Evolutionary conservation across 2,329 filamentous ascomycete genomes (phyloP).

Genomic region (Rhytidhysteron rufulum): DNA sequence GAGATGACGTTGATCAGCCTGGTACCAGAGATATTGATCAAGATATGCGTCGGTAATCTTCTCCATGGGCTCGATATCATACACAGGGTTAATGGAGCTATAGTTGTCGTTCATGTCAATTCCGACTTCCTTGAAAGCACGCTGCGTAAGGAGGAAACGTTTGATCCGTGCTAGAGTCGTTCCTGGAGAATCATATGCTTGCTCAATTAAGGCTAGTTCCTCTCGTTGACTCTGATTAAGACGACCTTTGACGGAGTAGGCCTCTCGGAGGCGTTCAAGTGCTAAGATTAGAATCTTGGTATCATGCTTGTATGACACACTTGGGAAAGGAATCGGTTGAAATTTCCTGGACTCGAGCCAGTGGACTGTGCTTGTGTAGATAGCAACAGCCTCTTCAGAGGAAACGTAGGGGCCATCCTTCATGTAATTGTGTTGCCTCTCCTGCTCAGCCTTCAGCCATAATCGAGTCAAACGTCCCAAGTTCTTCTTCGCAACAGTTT

Average conservation of each 20-base stretch:
- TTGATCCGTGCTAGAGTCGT: slow-evolving; percentile 96
- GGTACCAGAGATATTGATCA: slow-evolving; percentile 98
- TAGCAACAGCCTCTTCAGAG: slow-evolving; percentile 95
- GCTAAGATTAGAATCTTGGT: slow-evolving; percentile 98
- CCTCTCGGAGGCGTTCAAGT: slow-evolving; percentile 85
- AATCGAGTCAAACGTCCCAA: slow-evolving; percentile 88
- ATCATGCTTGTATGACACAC: slow-evolving; percentile 98
- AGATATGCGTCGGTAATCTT: slow-evolving; percentile 99
- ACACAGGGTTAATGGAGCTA: slow-evolving; percentile 97
- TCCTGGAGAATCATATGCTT: slow-evolving; percentile 95
- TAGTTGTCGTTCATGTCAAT: slow-evolving; percentile 99
- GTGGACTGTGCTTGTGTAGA: slow-evolving; percentile 97
- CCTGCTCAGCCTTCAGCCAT: slow-evolving; percentile 97
- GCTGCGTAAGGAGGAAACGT: slow-evolving; percentile 91
- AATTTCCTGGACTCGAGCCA: slow-evolving; percentile 99
- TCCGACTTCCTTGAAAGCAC: slow-evolving; percentile 98
- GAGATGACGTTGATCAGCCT: slow-evolving; percentile 92
- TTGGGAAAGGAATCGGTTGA: slow-evolving; percentile 96
- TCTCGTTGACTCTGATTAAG: slow-evolving; percentile 97
- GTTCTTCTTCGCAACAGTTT: slow-evolving; percentile 99
- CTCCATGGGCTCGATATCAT: slow-evolving; percentile 98
- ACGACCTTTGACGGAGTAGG: slow-evolving; percentile 95
- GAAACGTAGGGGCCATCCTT: slow-evolving; percentile 99
- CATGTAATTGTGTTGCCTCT: slow-evolving; percentile 98
- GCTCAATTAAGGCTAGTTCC: slow-evolving; percentile 92